phyloP scores from a whole-genome alignment of 257 asterid genomes.

The Solanum clarkiae region DNA sequence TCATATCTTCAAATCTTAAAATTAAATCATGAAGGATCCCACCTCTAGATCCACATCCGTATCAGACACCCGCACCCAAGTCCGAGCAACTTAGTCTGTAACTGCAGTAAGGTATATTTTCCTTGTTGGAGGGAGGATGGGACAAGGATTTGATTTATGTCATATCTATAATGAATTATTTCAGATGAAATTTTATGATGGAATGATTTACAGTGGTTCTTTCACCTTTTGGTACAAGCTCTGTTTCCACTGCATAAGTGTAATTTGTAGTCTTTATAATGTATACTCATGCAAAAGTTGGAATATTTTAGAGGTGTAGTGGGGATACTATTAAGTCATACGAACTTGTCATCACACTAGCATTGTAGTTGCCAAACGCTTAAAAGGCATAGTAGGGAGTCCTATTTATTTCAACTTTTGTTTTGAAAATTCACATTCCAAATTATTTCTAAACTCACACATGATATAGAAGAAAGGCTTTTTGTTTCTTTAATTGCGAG shows the following conservation, averaged over 20 bases:
- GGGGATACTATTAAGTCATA: not conserved
- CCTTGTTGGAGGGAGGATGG: not conserved
- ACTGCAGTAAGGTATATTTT: not conserved
- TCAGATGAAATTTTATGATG: not conserved
- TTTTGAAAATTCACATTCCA: not conserved
- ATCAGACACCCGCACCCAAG: too few relatives aligned
- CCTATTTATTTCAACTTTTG: not conserved
- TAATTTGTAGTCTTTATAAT: not conserved
- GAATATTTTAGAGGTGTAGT: not conserved
- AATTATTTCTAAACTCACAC: not conserved
- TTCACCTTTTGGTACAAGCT: not conserved
- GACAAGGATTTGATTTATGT: not conserved
- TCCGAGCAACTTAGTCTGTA: too few relatives aligned
- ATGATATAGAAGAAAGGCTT: not conserved
- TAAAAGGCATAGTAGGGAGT: not conserved
- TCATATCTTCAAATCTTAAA: too few relatives aligned
- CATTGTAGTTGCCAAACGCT: not conserved
- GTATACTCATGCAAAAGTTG: not conserved
- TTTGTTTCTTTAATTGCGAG: not conserved
- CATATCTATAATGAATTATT: not conserved
- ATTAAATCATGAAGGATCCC: too few relatives aligned
- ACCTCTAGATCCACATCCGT: too few relatives aligned
- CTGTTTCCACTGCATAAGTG: not conserved
- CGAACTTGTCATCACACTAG: not conserved
- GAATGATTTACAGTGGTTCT: not conserved